Base-by-base conservation (phyloP, 176 grass and related monocot species). In the Aegilops bicornis region DNA sequence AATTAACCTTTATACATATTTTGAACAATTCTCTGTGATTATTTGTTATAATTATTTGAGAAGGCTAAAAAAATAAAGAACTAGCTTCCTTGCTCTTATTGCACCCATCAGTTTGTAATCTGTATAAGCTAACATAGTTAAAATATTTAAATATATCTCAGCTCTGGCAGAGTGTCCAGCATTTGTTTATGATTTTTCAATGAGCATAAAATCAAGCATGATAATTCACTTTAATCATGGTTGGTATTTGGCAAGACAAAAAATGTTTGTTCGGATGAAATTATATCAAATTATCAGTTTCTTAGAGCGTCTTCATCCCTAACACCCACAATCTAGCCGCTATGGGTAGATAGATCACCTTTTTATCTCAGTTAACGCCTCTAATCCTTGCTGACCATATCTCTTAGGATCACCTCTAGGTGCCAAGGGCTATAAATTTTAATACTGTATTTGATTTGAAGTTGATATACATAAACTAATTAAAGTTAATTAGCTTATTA, bases 231-330 rank as follows among this genome's bases (percentile, higher is more conserved):
- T 19, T 29, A 30, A 65, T 65, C 36, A 43, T 67, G 9, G 42
- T 66, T 81, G 45, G 39, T 25, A 48, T 81, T 64, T 45, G 45
- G 36, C 79, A 66, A 80, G 3, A 79, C 17, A 80, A 60, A 30
- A 10, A 30, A 3, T 22, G 2, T 19, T 16, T 13, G 14, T 50
- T 22, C 6, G 45, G 63, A 15, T 48, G 19, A 67, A 32, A 30
- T 42, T 15, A 2, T 13, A 47, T 73, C 42, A 40, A 73, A 73
- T n/a, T 45, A 72, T 45, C 39, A 27, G 22, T 42, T 73, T 24
- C 22, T 24, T n/a, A n/a, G 50, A 54, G 50, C 3, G 4, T 58
- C 54, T 58, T 19, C 19, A 58, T 8, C 54, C 54, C 19, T 58
- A 58, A 58, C 2, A 58, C 56, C 20, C 56, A 59, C 56, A 59